Conservation (phyloP, 2,329 filamentous ascomycete species). For the Xylaria sp. region DNA sequence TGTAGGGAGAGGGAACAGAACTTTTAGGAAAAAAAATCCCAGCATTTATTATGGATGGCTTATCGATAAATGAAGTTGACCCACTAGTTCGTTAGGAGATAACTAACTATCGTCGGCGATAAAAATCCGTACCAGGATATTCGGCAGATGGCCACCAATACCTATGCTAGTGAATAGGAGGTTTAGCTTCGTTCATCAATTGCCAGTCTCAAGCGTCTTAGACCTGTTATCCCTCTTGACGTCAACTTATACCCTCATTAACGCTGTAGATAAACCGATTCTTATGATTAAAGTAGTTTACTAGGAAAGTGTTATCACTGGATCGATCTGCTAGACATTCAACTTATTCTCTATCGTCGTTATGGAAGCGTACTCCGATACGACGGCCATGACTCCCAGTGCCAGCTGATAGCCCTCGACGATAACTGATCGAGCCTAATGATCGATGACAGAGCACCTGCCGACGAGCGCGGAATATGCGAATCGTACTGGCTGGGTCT, state of each 20-base stretch:
- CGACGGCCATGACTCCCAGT: not conserved
- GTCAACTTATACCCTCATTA: not conserved
- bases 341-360: not conserved
- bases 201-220: too few relatives aligned
- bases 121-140: not conserved
- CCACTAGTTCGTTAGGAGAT: not conserved
- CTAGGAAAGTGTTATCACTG: not conserved
- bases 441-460: not conserved
- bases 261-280: not conserved
- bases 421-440: not conserved
- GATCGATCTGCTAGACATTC: not conserved
- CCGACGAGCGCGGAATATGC: not conserved
- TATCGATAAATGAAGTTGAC: slow-evolving; percentile 22
- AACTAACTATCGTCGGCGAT: not conserved
- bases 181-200: too few relatives aligned
- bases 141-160: too few relatives aligned
- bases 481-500: not conserved
- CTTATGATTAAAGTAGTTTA: not conserved
- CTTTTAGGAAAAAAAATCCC: not conserved
- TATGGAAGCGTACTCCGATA: not conserved
- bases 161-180: too few relatives aligned
- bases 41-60: not conserved
- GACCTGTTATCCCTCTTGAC: too few relatives aligned
- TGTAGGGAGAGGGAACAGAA: not conserved
- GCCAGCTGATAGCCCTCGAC: not conserved